A percentile compares a stretch with the other conserved stretches of the same genome.
These are phyloP conservation scores for Elaeis guineensis DNA, from an alignment of 176 grass and related monocot genomes.

Conservation along the genomic window DNA sequence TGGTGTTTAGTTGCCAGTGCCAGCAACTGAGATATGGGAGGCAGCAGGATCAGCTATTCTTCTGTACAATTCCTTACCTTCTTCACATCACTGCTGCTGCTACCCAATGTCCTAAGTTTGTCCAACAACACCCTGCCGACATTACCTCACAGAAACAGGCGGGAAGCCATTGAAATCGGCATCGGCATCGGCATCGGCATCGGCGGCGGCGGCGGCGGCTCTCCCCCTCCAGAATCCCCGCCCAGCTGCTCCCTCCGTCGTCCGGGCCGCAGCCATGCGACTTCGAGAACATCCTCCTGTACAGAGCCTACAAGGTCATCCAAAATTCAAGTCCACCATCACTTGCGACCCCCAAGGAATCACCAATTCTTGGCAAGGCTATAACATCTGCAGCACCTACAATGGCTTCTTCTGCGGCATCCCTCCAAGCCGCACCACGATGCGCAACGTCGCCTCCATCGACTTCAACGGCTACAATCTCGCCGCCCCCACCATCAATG, in stretches of 20 bases:
- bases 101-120: no score
- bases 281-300: conserved; percentile 58
- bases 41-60: no score
- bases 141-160: background rate
- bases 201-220: no score
- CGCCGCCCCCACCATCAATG: background rate
- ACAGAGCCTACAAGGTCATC: conserved; percentile 59
- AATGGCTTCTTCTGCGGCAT: conserved; percentile 55
- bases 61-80: no score
- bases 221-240: background rate
- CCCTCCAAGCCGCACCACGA: conserved; percentile 23
- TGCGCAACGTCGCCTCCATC: conserved; percentile 47
- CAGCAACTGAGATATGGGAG: no score
- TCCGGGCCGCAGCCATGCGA: conserved; percentile 23
- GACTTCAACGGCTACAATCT: conserved; percentile 72
- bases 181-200: conserved; percentile 15
- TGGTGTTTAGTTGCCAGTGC: no score
- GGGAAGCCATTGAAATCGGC: conserved; percentile 6
- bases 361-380: conserved; percentile 28
- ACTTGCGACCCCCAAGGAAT: conserved; percentile 46
- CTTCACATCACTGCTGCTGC: no score
- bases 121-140: no score
- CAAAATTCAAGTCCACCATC: conserved; percentile 43
- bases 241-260: background rate
- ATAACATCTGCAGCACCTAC: conserved; percentile 40